phyloP scores from a whole-genome alignment of 192 early-diverging fungal species.

The Chytriomyces confervae region DNA sequence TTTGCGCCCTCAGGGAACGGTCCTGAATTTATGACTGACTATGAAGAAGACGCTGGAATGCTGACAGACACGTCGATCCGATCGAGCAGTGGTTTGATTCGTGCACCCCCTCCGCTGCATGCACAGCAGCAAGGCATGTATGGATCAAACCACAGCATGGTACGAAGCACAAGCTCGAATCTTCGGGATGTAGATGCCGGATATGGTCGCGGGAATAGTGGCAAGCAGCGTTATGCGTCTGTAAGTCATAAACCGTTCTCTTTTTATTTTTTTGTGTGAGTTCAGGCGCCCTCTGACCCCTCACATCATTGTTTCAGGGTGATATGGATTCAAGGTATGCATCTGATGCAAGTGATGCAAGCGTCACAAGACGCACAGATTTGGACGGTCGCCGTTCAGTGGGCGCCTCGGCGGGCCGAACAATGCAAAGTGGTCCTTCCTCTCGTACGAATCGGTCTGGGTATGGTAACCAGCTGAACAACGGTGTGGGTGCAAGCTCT shows the following conservation, averaged over 20 bases:
- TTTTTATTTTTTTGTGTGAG: background rate
- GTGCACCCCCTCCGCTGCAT: background rate
- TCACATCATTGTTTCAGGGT: background rate
- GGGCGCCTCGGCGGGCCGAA: background rate
- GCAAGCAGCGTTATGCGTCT: background rate
- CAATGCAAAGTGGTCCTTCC: background rate
- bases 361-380: background rate
- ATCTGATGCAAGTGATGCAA: constrained; percentile 3
- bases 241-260: background rate
- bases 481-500: background rate
- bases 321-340: constrained; percentile 16
- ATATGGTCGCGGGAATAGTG: background rate
- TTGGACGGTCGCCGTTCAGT: background rate
- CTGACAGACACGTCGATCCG: constrained; percentile 15
- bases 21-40: background rate
- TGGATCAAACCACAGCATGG: background rate
- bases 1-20: background rate
- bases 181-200: background rate
- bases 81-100: constrained; percentile 1
- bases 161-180: background rate
- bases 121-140: background rate
- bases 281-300: background rate
- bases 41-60: constrained; percentile 21
- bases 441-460: background rate
- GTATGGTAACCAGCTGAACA: no score